Evolutionary conservation across 495 filamentous ascomycete genomes (phyloP).

Genomic region (Extremus antarcticus): DNA sequence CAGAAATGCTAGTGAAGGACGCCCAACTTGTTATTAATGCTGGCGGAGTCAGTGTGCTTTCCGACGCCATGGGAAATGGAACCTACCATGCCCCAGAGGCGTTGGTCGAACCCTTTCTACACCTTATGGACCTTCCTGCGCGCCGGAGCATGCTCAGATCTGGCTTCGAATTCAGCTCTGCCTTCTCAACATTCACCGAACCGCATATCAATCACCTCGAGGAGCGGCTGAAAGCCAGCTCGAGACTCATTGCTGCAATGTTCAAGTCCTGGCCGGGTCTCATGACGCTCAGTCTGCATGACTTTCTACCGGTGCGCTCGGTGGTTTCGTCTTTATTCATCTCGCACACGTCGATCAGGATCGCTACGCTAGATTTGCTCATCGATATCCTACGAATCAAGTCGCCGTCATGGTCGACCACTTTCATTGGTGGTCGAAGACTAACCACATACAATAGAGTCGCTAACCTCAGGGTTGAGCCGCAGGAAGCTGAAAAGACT

Average conservation of each 20-base stretch:
- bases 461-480: slow-evolving; percentile 65
- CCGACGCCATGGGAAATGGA: slow-evolving; percentile 79
- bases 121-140: slow-evolving; percentile 74
- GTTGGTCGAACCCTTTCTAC: slow-evolving; percentile 71
- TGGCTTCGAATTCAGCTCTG: slow-evolving; percentile 48
- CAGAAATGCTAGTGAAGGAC: slow-evolving; percentile 80
- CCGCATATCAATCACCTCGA: slow-evolving; percentile 58
- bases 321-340: slow-evolving; percentile 70
- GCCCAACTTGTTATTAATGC: slow-evolving; percentile 66
- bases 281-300: slow-evolving; percentile 72
- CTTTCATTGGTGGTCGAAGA: slow-evolving; percentile 82
- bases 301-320: slow-evolving; percentile 71
- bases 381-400: slow-evolving; percentile 91
- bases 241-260: slow-evolving; percentile 75
- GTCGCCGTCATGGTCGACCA: slow-evolving; percentile 89
- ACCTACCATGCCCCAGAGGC: slow-evolving; percentile 85
- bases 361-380: slow-evolving; percentile 64
- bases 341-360: slow-evolving; percentile 53
- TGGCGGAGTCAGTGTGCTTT: slow-evolving; percentile 69
- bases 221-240: slow-evolving; percentile 68
- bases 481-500: slow-evolving; percentile 35
- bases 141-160: slow-evolving; percentile 67
- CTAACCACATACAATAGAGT: slow-evolving; percentile 89
- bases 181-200: slow-evolving; percentile 73
- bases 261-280: slow-evolving; percentile 89